phyloP scores from a whole-genome alignment of 2,329 filamentous ascomycete genomes.

The Pseudogymnoascus sp. region DNA sequence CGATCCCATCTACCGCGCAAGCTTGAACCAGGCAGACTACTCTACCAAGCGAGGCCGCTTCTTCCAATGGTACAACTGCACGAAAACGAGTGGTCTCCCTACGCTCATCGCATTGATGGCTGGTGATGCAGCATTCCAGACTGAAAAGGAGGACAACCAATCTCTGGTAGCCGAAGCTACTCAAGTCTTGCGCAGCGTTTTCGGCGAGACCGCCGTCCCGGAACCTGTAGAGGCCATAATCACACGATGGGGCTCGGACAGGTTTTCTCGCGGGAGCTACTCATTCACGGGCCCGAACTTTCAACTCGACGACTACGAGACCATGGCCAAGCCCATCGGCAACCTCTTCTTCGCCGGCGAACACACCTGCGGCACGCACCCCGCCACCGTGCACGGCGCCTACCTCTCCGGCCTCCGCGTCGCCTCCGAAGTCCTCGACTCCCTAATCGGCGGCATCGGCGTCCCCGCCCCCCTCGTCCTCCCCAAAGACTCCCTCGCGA shows the following conservation, averaged over 20 bases:
- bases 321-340: constrained; percentile 76
- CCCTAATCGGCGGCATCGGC: constrained; percentile 72
- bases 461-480: constrained; percentile 69
- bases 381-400: constrained; percentile 92
- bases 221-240: constrained; percentile 78
- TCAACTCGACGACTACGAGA: constrained; percentile 79
- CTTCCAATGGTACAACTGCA: constrained; percentile 96
- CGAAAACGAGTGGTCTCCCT: constrained; percentile 79
- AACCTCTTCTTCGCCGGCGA: constrained; percentile 94
- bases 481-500: constrained; percentile 43
- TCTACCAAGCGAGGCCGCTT: constrained; percentile 74
- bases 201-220: constrained; percentile 61
- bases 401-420: constrained; percentile 89
- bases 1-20: constrained; percentile 59
- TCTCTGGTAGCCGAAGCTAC: constrained; percentile 75
- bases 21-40: constrained; percentile 74
- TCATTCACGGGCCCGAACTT: constrained; percentile 85
- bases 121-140: constrained; percentile 83
- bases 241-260: constrained; percentile 86
- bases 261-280: constrained; percentile 88
- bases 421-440: constrained; percentile 75
- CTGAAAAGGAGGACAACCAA: constrained; percentile 68
- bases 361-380: constrained; percentile 91
- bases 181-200: constrained; percentile 67
- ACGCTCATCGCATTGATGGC: constrained; percentile 91